Base-by-base conservation (phyloP, 208 protist genomes). In the Acanthamoeba castellanii region DNA sequence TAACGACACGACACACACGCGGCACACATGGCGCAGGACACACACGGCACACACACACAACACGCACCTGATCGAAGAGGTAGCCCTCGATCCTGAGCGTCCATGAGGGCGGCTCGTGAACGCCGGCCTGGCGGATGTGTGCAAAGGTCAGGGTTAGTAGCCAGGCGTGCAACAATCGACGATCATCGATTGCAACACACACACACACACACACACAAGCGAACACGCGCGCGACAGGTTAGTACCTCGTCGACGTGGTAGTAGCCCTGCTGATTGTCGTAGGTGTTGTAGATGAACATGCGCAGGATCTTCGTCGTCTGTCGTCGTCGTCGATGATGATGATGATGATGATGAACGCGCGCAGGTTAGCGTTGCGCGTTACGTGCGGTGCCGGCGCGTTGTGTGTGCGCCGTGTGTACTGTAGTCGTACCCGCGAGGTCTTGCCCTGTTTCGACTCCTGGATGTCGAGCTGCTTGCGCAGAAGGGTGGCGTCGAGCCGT, bases 251-350 rank as follows among this genome's bases (percentile, higher is more conserved):
- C 87, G 59, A 76, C 42, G 87, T 74, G 87, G 87, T 92, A 92
- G 55, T 34, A 76, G 32, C 50, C 87, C 42, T 68, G 34, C 66
- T 92, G 87, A n/a, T 92, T 92, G n/a, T 92, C 87, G 64, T 92
- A 74, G 9, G 87, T 92, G 61, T 92, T 92, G 87, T 92, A 92
- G 61, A 92, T 50, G 45, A 92, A 92, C 87, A 92, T 92, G 64
- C 87, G 87, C 87, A 92, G 87, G 5, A 76, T 68, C 34, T 52
- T 92, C 1, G 87, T 92, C 37, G 64, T 55, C 64, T 76, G 47
- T 84, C 13, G 7, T 4, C 18, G 22, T 4, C 30, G n/a, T 30
- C 20, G 74, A 11, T 52, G 47, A 11, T 4, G 47, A 14, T 4
- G 47, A 14, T 52, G 47, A 11, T 14, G 18, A 59, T 2, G 52